Percentiles rank a stretch among this genome's conserved stretches.
phyloP scores from a whole-genome alignment of 257 asterid species.

The Jasminum sambac region DNA sequence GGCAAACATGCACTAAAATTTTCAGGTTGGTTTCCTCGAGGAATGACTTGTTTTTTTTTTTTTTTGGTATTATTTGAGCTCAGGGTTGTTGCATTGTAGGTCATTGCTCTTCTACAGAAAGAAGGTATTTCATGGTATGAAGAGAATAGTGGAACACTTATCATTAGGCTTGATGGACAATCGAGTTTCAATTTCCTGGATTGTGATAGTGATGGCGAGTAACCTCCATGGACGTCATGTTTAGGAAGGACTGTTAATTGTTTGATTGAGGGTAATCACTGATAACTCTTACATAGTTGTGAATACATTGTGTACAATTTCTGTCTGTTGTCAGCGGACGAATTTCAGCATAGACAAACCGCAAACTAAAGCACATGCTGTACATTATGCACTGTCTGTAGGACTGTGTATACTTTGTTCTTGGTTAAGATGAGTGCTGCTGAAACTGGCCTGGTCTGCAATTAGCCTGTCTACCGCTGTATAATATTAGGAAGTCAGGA shows the following conservation, averaged over 20 bases:
- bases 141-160: conserved; percentile 80
- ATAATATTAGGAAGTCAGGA: too few relatives aligned
- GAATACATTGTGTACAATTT: background rate
- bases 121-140: conserved; percentile 75
- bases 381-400: conserved; percentile 11
- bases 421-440: background rate
- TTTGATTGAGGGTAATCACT: background rate
- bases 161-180: conserved; percentile 66
- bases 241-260: background rate
- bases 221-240: conserved; percentile 24
- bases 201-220: conserved; percentile 60
- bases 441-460: too few relatives aligned
- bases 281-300: conserved; percentile 7
- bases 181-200: conserved; percentile 69
- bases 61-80: background rate
- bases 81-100: conserved; percentile 46
- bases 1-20: background rate
- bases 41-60: background rate
- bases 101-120: conserved; percentile 52
- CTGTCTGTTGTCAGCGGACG: conserved; percentile 9
- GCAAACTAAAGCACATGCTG: conserved; percentile 1
- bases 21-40: background rate
- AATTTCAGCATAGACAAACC: conserved; percentile 6
- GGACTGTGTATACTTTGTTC: conserved; percentile 1
- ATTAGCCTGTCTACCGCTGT: too few relatives aligned